Evolutionary conservation across 2,329 filamentous ascomycete species (phyloP), one percentile per base, ranked within the genome.

Genomic region (Sclerotinia trifoliorum): DNA sequence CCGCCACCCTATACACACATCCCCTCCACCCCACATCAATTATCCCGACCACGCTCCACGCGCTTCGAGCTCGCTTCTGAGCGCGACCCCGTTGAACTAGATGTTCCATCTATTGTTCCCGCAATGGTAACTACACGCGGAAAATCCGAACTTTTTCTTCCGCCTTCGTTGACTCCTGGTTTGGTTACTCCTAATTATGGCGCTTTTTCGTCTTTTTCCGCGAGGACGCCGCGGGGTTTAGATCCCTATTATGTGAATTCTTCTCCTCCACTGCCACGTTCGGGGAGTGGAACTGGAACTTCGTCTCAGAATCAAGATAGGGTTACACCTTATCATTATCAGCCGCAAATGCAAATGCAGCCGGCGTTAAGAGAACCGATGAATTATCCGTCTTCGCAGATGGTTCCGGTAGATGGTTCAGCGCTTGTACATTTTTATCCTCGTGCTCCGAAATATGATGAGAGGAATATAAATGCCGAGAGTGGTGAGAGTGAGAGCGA

Each of bases 1-100:
- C 39, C 39, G 19, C 51, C 63, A 32, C 61, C 61, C 17, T 64
- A 64, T 39, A 49, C 48, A 2, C 32, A 46, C 26, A 17, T 65
- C 1, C 51, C 63, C 3, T 56, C 35, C 10, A 56, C 63, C 4
- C 63, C 63, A 5, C 17, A 55, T 17, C 51, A 48, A 35, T 15
- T 48, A 46, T 56, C 63, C 2, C 51, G 63, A 26, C 63, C 63
- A 19, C 51, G 63, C 19, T 65, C 63, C 17, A 55, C 63, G 11
- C 51, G 51, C 13, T 65, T 65, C 8, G 51, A 65, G 35, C 63
- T 52, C 10, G 17, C 61, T 2, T 56, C 39, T 10, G 51, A 56
- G 26, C 63, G 63, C 32, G 63, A 56, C 8, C 39, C 51, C 32
- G 51, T 64, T 15, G 61, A 64, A 52, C 29, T 64, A 64, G 46